Conservation (phyloP, 1,139 yeast genomes). For the Petasospora fabianii region DNA sequence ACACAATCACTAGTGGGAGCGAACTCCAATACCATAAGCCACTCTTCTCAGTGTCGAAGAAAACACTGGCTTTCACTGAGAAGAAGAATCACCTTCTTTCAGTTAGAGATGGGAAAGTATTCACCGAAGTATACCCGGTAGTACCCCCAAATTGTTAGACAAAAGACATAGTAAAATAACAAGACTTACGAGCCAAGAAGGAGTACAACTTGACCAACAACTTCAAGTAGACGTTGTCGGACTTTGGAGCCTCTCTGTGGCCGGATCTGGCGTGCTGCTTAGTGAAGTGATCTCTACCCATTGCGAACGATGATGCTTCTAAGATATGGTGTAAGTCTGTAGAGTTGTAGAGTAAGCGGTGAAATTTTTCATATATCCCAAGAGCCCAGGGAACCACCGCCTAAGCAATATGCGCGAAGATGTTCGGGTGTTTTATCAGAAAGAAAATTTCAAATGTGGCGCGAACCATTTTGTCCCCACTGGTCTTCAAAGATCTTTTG, state of each 20-base stretch:
- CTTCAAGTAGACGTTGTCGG: conserved; percentile 98
- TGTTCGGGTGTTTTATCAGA: conserved; percentile 6
- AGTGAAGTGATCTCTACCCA: conserved; percentile 98
- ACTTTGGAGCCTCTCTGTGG: conserved; percentile 99
- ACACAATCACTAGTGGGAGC: not conserved
- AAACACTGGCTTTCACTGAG: not conserved
- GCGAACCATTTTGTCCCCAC: no score
- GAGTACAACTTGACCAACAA: conserved; percentile 96
- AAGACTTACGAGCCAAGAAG: conserved; percentile 95
- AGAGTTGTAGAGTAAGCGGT: not conserved
- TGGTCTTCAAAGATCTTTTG: no score
- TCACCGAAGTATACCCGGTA: no score
- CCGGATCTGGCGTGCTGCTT: conserved; percentile 95
- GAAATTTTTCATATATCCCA: conserved; percentile 18
- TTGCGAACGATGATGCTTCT: conserved; percentile 31
- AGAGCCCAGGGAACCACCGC: not conserved
- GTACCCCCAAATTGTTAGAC: conserved; percentile 10
- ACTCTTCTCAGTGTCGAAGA: not conserved
- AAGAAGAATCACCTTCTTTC: no score
- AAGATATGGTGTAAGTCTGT: not conserved
- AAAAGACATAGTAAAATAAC: conserved; percentile 3
- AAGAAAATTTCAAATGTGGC: no score
- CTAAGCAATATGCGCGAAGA: no score
- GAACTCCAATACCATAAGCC: conserved; percentile 1
- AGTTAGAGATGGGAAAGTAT: no score